phyloP scores from a whole-genome alignment of 1,139 yeast species.

The Fermentozyma sake region DNA sequence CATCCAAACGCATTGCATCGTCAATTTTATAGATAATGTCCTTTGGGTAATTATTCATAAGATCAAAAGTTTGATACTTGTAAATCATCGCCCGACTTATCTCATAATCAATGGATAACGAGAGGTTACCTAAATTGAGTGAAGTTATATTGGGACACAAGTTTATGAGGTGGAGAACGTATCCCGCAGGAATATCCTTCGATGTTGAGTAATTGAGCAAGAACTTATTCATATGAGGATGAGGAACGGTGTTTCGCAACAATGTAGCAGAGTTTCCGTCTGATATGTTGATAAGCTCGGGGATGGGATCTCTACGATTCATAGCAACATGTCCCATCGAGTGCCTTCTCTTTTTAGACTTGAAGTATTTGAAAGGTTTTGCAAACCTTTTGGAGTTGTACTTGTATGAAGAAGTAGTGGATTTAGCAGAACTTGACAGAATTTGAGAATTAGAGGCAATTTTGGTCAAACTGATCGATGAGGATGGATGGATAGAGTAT shows the following conservation, averaged over 20 bases:
- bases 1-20: constrained; percentile 16
- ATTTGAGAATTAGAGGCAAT: constrained; percentile 22
- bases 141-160: constrained; percentile 52
- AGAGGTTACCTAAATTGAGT: constrained; percentile 51
- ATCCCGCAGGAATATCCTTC: constrained; percentile 68
- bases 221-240: constrained; percentile 59
- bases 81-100: constrained; percentile 27
- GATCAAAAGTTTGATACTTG: constrained; percentile 38
- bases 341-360: constrained; percentile 16
- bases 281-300: too few relatives aligned
- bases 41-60: constrained; percentile 35
- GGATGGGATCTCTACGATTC: constrained; percentile 4
- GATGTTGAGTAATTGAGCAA: constrained; percentile 53
- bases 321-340: constrained; percentile 2
- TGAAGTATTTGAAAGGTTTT: constrained; percentile 23
- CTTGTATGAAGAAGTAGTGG: constrained; percentile 12
- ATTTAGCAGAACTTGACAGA: constrained; percentile 13
- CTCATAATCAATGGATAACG: constrained; percentile 57
- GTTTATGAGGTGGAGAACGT: constrained; percentile 53
- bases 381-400: constrained; percentile 15
- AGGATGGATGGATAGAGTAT: constrained; percentile 35
- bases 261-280: too few relatives aligned
- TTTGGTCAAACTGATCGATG: constrained; percentile 19
- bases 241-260: constrained; percentile 23
- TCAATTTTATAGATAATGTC: constrained; percentile 22